Evolutionary conservation across 1,139 yeast genomes (phyloP).

Genomic region (Zygosaccharomyces sapae): DNA sequence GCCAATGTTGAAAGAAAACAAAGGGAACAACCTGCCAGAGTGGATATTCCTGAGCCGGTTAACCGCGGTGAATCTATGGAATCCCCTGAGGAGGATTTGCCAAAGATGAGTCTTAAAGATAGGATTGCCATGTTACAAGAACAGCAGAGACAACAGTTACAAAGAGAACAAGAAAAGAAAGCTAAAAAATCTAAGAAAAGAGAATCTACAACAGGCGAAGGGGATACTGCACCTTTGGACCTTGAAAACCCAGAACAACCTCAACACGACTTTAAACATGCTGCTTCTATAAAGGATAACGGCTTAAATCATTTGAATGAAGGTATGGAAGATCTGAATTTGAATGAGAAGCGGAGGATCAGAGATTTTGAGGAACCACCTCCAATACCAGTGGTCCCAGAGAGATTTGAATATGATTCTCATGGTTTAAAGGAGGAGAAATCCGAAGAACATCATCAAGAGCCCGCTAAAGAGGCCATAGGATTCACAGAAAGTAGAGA

Average conservation of each 20-base stretch:
- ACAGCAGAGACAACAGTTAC: slow-evolving; percentile 77
- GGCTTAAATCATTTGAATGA: not conserved
- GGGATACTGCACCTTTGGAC: not conserved
- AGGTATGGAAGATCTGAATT: not conserved
- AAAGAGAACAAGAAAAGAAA: slow-evolving; percentile 60
- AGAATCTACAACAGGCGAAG: slow-evolving; percentile 22
- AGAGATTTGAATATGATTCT: not conserved
- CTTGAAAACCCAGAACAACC: not conserved
- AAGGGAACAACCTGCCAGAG: slow-evolving; percentile 1
- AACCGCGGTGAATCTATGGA: slow-evolving; percentile 18
- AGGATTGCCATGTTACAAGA: slow-evolving; percentile 80
- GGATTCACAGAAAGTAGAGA: not conserved
- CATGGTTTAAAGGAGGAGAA: not conserved
- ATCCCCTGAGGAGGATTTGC: slow-evolving; percentile 47
- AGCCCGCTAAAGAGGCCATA: not conserved
- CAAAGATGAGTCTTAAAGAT: slow-evolving; percentile 79
- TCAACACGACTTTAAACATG: not conserved
- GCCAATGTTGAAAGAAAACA: slow-evolving; percentile 9
- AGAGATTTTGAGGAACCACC: not conserved
- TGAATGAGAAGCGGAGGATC: not conserved
- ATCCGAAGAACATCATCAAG: not conserved
- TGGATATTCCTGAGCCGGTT: slow-evolving; percentile 22
- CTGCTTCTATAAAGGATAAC: not conserved
- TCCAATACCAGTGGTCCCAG: not conserved
- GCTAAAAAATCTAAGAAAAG: slow-evolving; percentile 56